Percentiles rank a stretch among this genome's conserved stretches.
These are phyloP conservation scores for Coemansia guatemalensis DNA, from an alignment of 192 early-diverging fungal species.

Conservation along the genomic window DNA sequence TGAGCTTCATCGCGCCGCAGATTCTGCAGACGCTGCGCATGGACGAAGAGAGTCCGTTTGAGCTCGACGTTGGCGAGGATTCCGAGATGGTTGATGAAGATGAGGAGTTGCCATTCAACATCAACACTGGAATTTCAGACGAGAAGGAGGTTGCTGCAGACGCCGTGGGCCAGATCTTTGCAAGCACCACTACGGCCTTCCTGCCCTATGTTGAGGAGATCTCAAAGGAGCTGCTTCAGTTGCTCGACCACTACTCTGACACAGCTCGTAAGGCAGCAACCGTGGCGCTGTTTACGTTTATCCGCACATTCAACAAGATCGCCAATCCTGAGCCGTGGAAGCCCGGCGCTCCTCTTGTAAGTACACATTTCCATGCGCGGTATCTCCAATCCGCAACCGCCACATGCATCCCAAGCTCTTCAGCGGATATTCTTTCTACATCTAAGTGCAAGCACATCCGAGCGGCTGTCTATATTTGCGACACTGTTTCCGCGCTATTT, in stretches of 20 bases:
- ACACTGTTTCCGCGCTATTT: background rate
- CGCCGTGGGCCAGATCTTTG: slow-evolving; percentile 84
- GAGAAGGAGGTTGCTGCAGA: slow-evolving; percentile 94
- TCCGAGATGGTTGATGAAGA: slow-evolving; percentile 53
- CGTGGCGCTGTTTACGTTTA: slow-evolving; percentile 69
- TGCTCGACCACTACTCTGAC: slow-evolving; percentile 78
- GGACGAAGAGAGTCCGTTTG: slow-evolving; percentile 60
- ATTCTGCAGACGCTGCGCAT: slow-evolving; percentile 75
- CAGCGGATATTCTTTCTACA: background rate
- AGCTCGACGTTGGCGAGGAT: slow-evolving; percentile 12
- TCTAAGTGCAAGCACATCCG: background rate
- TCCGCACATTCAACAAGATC: slow-evolving; percentile 77
- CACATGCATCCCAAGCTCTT: background rate
- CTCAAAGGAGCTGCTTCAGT: slow-evolving; percentile 62
- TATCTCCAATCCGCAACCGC: background rate
- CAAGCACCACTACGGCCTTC: slow-evolving; percentile 68
- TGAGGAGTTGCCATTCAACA: slow-evolving; percentile 59
- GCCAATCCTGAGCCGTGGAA: slow-evolving; percentile 67
- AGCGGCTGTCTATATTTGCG: background rate
- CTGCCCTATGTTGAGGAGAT: slow-evolving; percentile 81
- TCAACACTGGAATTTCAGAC: slow-evolving; percentile 81
- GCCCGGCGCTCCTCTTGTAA: slow-evolving; percentile 68
- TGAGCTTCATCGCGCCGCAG: slow-evolving; percentile 75
- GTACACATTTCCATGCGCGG: slow-evolving; percentile 1
- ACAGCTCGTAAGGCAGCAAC: slow-evolving; percentile 78